A percentile compares a stretch with the other conserved stretches of the same genome.
Evolutionary conservation across 306 rosid genomes (phyloP).

Genomic region (Urtica urens): DNA sequence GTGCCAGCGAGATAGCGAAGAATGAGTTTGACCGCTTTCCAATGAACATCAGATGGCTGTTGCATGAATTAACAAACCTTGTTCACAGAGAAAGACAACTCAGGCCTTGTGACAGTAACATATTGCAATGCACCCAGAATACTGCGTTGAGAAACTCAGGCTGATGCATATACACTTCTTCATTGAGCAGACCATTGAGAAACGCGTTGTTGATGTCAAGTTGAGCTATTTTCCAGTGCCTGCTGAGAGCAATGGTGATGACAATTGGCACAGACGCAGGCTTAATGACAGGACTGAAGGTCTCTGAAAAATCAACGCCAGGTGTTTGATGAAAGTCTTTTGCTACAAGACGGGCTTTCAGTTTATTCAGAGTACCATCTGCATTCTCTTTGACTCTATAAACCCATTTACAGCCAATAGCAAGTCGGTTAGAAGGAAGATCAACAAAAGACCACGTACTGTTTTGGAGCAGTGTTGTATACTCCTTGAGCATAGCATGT

Average conservation of each 20-base stretch:
- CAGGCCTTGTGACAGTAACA: not conserved
- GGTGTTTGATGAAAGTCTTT: no score
- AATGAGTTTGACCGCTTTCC: not conserved
- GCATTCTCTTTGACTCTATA: no score
- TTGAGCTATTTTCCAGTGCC: not conserved
- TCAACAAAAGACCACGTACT: not conserved
- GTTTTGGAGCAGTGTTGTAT: not conserved
- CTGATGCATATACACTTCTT: not conserved
- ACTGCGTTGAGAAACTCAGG: not conserved
- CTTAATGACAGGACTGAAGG: not conserved
- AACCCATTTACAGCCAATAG: not conserved
- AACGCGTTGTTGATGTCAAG: not conserved
- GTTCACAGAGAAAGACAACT: not conserved
- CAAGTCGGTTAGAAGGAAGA: rapidly evolving
- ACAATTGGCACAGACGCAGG: not conserved
- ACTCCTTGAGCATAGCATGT: not conserved
- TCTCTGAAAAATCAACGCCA: not conserved
- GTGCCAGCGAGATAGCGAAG: not conserved
- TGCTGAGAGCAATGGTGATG: not conserved
- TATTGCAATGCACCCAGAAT: not conserved
- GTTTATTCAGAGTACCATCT: no score
- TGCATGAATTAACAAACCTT: not conserved
- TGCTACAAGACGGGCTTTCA: no score
- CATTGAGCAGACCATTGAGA: not conserved
- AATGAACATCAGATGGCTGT: not conserved